Base-by-base conservation (phyloP, 2,329 filamentous ascomycete species). In the Xylaria sp. region DNA sequence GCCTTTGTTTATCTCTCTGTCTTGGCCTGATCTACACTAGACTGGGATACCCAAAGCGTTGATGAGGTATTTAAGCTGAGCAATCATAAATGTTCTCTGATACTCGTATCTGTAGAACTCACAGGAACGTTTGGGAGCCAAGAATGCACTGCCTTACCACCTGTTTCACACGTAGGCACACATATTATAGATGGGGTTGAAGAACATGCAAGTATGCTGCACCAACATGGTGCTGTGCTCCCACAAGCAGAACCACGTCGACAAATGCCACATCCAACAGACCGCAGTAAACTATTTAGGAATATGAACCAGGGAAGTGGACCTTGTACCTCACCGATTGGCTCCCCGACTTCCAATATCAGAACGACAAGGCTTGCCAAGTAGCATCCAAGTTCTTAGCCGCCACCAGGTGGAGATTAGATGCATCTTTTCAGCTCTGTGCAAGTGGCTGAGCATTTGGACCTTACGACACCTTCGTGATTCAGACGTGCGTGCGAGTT, bases 1-100 rank as follows among this genome's bases (percentile, higher is more conserved):
- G 30, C 58, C 14, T 11, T 32, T 48, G 12, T 34, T 45, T 47
- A 45, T 69, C 68, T 27, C 24, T 50, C 68, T 71, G 14, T 51
- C 73, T 48, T 75, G 73, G n/a, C 70, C 74, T 6, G 71, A 75
- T 8, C 71, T 74, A 4, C 74, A 73, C 0, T 64, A 71, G 11
- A 14, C 48, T 39, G 11, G 30, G n/a, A 11, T 39, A 51, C 42
- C 39, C 8, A 17, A 17, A 55, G 36, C 27, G 19, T 47, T 11
- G 19, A 21, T 42, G 54, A 57, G 54, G 21, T 45, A 45, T 57
- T 57, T 45, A 32, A 3, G 17, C 14, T 17, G n/a, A 12, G 21
- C 11, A 45, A 17, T 47, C 8, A 47, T 19, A 17, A 39, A 42
- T 36, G 32, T 21, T 36, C 34, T 34, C n/a, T n/a, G 9, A 14